Evolutionary conservation across 495 filamentous ascomycete genomes (phyloP), one percentile per base, ranked within the genome.

Genomic region (Aspergillus egyptiacus): DNA sequence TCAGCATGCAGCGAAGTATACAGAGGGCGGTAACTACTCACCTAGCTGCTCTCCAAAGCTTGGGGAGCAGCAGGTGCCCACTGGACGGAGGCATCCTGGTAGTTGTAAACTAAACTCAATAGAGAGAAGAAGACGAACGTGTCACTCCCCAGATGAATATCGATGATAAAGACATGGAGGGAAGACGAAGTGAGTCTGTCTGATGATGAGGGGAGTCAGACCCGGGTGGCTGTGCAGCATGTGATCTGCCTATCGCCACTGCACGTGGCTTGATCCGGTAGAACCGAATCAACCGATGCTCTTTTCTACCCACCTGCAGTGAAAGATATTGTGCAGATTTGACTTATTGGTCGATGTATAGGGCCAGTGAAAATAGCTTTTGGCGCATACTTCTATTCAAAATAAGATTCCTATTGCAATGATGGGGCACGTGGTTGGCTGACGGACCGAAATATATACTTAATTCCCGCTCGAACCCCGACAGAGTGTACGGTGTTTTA

Each of bases 31-130:
- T 42, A 35, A 34, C 47, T 51, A 59, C 72, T 63, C 70, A 82
- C 79, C 69, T 79, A 56, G 86, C 70, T 53, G 77, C 73, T 69
- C 81, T 82, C 74, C 85, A 69, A 53, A 84, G 72, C 56, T 84
- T 81, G 52, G 84, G 80, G 51, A 84, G 80, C 77, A 82, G 77
- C 59, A 87, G 74, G 69, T 82, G 83, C 70, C 82, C 83, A 56
- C 65, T 72, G 30, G 81, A 74, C 69, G 84, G 73, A 62, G 74
- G 75, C 86, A 90, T 90, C 51, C 59, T 72, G 66, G 66, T 40
- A 23, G 43, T 54, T 53, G 31, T 42, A 45, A 43, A 42, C 39
- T 48, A 50, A 60, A 28, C 47, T 23, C 24, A 41, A 24, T 35
- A 35, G 20, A 35, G 38, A 36, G 32, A 33, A 19, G 42, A 27